Percentiles rank a stretch among this genome's conserved stretches.
Conservation (phyloP, 116 monocot species). For the Papilionanthe hybrid region DNA sequence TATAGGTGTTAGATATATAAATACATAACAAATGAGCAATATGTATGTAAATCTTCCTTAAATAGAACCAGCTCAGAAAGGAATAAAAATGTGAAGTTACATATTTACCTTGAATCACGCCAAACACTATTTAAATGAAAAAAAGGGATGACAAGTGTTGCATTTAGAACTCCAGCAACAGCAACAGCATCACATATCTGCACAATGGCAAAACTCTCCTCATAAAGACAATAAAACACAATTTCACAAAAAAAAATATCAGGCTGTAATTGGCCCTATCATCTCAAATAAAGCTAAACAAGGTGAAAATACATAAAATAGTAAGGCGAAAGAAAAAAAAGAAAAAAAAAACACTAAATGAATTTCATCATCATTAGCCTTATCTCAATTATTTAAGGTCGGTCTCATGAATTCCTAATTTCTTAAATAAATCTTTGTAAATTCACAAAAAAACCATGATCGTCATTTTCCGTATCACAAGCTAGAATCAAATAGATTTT, state of each 20-base stretch:
- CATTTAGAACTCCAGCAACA: slow-evolving; percentile 84
- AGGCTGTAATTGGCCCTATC: neutral
- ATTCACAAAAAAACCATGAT: too few relatives aligned
- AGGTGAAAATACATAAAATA: neutral
- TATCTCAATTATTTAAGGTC: too few relatives aligned
- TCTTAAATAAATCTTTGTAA: too few relatives aligned
- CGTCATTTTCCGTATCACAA: neutral
- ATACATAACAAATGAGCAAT: too few relatives aligned
- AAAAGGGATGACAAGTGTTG: slow-evolving; percentile 84
- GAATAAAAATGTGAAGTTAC: neutral
- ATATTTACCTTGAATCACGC: slow-evolving; percentile 83
- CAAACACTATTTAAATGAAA: slow-evolving; percentile 98
- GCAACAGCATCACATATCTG: slow-evolving; percentile 99
- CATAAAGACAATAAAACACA: neutral
- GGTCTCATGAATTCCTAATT: too few relatives aligned
- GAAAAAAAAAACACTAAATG: neutral
- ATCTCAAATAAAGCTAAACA: neutral
- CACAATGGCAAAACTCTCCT: slow-evolving; percentile 1
- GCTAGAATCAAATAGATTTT: neutral
- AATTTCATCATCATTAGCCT: too few relatives aligned
- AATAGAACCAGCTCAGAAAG: neutral
- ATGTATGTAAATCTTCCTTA: too few relatives aligned
- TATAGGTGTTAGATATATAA: too few relatives aligned
- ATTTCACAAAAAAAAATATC: neutral
- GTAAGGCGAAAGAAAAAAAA: neutral